Conservation (phyloP, 2,329 filamentous ascomycete species). For the Elsinoe perseae region DNA sequence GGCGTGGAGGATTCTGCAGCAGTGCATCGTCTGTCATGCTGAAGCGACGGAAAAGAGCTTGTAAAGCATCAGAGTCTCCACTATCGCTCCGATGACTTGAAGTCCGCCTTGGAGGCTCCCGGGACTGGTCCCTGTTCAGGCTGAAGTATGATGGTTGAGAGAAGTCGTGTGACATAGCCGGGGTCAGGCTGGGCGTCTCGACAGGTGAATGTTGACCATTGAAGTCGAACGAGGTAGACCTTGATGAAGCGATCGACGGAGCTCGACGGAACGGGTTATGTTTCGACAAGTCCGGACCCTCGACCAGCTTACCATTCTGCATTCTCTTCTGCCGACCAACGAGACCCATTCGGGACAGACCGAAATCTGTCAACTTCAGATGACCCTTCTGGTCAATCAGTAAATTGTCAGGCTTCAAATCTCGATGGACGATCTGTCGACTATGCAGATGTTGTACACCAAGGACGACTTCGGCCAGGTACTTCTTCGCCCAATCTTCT, state of each 20-base stretch:
- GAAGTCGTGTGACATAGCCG: slow-evolving; percentile 60
- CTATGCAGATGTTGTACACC: slow-evolving; percentile 93
- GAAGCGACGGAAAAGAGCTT: slow-evolving; percentile 74
- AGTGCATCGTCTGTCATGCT: slow-evolving; percentile 37
- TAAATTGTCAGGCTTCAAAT: slow-evolving; percentile 93
- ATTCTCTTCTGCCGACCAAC: slow-evolving; percentile 94
- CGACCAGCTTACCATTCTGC: slow-evolving; percentile 65
- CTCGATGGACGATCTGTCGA: slow-evolving; percentile 90
- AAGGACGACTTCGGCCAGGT: slow-evolving; percentile 91
- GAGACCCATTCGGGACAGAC: slow-evolving; percentile 91
- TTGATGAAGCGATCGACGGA: slow-evolving; percentile 77
- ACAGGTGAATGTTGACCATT: slow-evolving; percentile 72
- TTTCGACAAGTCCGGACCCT: slow-evolving; percentile 88
- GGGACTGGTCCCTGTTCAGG: slow-evolving; percentile 52
- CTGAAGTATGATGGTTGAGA: slow-evolving; percentile 91
- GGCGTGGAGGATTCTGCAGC: slow-evolving; percentile 30
- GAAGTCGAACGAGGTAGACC: slow-evolving; percentile 88
- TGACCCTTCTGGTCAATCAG: slow-evolving; percentile 96
- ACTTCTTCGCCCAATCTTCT: slow-evolving; percentile 98
- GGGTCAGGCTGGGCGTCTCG: slow-evolving; percentile 79
- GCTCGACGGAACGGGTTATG: slow-evolving; percentile 83
- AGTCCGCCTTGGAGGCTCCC: slow-evolving; percentile 56
- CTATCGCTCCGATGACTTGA: slow-evolving; percentile 88
- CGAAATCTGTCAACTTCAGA: slow-evolving; percentile 94
- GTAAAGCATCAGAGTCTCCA: slow-evolving; percentile 76